A percentile compares a stretch with the other conserved stretches of the same genome.
Conservation (phyloP, 108 stramenopile species). For the Nitzschia inconspicua region DNA sequence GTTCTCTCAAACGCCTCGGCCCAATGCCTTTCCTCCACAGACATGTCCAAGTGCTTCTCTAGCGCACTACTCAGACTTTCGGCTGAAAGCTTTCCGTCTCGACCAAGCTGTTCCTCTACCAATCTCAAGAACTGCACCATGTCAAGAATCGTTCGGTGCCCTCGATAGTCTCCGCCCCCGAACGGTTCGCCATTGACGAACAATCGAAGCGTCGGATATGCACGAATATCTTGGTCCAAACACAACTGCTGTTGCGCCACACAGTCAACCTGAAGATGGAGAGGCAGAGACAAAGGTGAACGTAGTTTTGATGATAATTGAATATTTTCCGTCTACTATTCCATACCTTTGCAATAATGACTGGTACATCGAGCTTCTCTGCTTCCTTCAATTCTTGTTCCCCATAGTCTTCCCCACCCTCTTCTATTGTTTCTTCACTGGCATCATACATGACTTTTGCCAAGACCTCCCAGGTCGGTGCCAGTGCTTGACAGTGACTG, state of each 20-base stretch:
- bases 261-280: conserved; percentile 49
- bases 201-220: conserved; percentile 87
- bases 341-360: conserved; percentile 63
- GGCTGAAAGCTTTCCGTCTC: conserved; percentile 15
- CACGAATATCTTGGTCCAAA: conserved; percentile 64
- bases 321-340: background rate
- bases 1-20: conserved; percentile 36
- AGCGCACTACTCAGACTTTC: conserved; percentile 31
- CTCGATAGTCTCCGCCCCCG: conserved; percentile 63
- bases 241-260: conserved; percentile 81
- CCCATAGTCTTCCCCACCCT: conserved; percentile 33
- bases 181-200: conserved; percentile 66
- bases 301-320: background rate
- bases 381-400: conserved; percentile 61
- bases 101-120: conserved; percentile 40
- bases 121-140: conserved; percentile 51
- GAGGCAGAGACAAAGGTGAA: background rate
- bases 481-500: conserved; percentile 59
- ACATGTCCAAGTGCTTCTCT: conserved; percentile 31
- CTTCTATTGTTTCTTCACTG: conserved; percentile 40
- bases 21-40: conserved; percentile 57
- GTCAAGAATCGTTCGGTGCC: conserved; percentile 79
- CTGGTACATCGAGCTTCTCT: conserved; percentile 51
- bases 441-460: conserved; percentile 70
- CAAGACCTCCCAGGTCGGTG: conserved; percentile 75